Percentiles rank a stretch among this genome's conserved stretches.
These are phyloP conservation scores for Leccinum pachyderme DNA, from an alignment of 1,284 basidiomycete species.

Conservation along the genomic window DNA sequence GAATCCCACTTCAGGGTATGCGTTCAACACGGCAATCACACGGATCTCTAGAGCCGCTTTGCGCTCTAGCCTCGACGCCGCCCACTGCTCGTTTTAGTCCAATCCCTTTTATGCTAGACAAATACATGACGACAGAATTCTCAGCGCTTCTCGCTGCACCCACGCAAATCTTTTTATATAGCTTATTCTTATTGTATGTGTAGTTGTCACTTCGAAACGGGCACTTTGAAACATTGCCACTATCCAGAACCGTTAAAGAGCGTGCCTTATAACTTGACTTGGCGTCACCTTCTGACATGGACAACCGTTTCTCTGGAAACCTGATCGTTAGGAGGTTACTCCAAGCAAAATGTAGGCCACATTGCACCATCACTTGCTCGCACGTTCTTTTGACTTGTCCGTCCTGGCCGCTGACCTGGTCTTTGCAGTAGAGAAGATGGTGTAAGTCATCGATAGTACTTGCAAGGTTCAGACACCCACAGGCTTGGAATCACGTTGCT, in stretches of 20 bases:
- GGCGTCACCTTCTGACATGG: not conserved
- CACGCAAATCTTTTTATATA: not conserved
- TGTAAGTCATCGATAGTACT: not conserved
- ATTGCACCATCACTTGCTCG: conserved; percentile 29
- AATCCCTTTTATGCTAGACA: not conserved
- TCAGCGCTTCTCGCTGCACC: not conserved
- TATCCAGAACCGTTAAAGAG: not conserved
- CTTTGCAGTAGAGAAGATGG: conserved; percentile 33
- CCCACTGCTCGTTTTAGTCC: not conserved
- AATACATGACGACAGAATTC: not conserved
- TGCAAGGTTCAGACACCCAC: conserved; percentile 13
- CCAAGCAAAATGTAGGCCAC: not conserved
- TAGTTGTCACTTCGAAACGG: not conserved
- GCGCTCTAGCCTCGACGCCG: not conserved
- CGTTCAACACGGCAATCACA: not conserved
- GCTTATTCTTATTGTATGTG: not conserved
- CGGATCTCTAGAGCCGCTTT: not conserved
- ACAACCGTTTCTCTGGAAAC: not conserved
- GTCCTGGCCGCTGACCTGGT: conserved; percentile 18
- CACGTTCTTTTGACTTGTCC: conserved; percentile 32
- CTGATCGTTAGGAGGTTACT: not conserved
- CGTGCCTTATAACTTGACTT: not conserved
- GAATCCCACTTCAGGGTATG: not conserved
- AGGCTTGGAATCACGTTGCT: conserved; percentile 26
- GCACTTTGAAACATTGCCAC: not conserved